These are phyloP conservation scores for Phaseolus coccineus DNA, from an alignment of 331 rosid species.

Conservation along the genomic window DNA sequence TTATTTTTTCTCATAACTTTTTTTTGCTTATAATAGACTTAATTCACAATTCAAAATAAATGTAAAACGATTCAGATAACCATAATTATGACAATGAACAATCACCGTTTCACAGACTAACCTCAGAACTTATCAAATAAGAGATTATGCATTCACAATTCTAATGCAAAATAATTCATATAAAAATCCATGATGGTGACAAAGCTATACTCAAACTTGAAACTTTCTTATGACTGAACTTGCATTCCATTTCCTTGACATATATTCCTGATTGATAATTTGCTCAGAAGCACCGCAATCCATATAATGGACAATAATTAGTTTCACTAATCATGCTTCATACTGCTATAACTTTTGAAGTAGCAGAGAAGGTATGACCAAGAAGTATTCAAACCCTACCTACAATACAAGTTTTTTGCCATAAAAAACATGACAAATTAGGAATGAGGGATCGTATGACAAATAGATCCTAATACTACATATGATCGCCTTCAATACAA, in stretches of 20 bases:
- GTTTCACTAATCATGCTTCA: conserved; percentile 48
- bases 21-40: too few relatives aligned
- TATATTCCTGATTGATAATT: conserved; percentile 36
- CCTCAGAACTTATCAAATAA: not conserved
- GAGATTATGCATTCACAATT: not conserved
- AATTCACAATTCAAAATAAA: too few relatives aligned
- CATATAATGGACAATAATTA: conserved; percentile 29
- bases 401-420: conserved; percentile 47
- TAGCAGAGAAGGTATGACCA: conserved; percentile 44
- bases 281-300: conserved; percentile 13
- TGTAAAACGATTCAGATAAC: too few relatives aligned
- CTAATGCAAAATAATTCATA: not conserved
- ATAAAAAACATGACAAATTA: conserved; percentile 46
- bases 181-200: not conserved
- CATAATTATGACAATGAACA: not conserved
- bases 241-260: not conserved
- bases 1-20: too few relatives aligned
- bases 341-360: conserved; percentile 45
- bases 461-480: conserved; percentile 57
- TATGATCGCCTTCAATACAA: conserved; percentile 49
- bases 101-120: not conserved
- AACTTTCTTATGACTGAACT: not conserved
- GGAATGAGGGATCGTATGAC: conserved; percentile 50
- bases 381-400: conserved; percentile 55
- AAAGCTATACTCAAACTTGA: not conserved